Evolutionary conservation across 352 stramenopile species (phyloP), one percentile per base, ranked within the genome.

Genomic region (Globisporangium iwayamae): DNA sequence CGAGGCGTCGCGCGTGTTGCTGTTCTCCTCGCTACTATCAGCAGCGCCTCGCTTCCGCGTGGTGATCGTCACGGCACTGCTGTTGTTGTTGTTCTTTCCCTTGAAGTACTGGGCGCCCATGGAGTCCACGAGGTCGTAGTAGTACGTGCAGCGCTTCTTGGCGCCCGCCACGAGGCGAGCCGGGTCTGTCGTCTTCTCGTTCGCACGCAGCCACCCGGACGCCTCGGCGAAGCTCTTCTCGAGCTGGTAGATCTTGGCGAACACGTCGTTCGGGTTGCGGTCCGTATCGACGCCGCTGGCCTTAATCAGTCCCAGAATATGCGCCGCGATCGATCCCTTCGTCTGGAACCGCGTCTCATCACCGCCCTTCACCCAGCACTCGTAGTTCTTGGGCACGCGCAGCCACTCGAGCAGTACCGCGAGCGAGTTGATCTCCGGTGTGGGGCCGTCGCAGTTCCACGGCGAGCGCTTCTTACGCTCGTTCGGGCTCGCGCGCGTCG

Each of bases 241-340:
- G 54, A 67, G 62, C 54, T 62, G 54, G 45, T 67, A 67, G 62
- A 67, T 67, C 54, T 67, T 67, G 43, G 62, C 62, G 30, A 67
- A 67, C 43, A 67, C 62, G 62, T 67, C 62, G 54, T 67, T 67
- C 43, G 53, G 45, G 54, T 67, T 67, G 45, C 62, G 62, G 46
- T 67, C 62, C 45, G 62, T 67, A 16, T 57, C 45, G 34, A 67
- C 60, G 36, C 62, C 62, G 3, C 39, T 47, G 22, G 45, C 43
- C 62, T 62, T 62, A 45, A 67, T 67, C 20, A 50, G 54, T 22
- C 36, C 32, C 32, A 67, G 54, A 36, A 67, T 67, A 45, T 67
- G 62, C 30, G 45, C 47, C 34, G 62, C 62, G 10, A 67, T 51
- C 34, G 53, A 55, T 1, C 54, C 55, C 20, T 67, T 67, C 22